Percentiles rank a stretch among this genome's conserved stretches.
Evolutionary conservation across 176 grass and related monocot species (phyloP).

Genomic region (bread wheat (Triticum aestivum)): IWGSC_CS_RefSeq_v2.1 NC_057798.1:542812919-542813418

Average conservation of each 20-base stretch:
- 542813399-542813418: background rate
- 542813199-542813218: too few relatives aligned
- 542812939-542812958: background rate
- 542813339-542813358: background rate
- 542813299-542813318: too few relatives aligned
- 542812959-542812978: conserved; percentile 42
- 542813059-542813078: conserved; percentile 98
- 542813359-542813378: background rate
- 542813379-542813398: background rate
- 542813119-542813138: conserved; percentile 70
- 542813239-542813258: too few relatives aligned
- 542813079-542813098: conserved; percentile 91
- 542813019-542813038: conserved; percentile 95
- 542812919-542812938: background rate
- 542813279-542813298: background rate
- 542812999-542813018: conserved; percentile 96
- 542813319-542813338: background rate
- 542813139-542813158: conserved; percentile 75
- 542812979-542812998: conserved; percentile 83
- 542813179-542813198: conserved; percentile 42
- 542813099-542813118: conserved; percentile 90
- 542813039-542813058: conserved; percentile 96
- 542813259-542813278: too few relatives aligned
- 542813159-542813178: conserved; percentile 80
- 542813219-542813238: conserved; percentile 17